Conservation (phyloP, 1,284 basidiomycete species). For the Rhodotorula mucilaginosa region DNA sequence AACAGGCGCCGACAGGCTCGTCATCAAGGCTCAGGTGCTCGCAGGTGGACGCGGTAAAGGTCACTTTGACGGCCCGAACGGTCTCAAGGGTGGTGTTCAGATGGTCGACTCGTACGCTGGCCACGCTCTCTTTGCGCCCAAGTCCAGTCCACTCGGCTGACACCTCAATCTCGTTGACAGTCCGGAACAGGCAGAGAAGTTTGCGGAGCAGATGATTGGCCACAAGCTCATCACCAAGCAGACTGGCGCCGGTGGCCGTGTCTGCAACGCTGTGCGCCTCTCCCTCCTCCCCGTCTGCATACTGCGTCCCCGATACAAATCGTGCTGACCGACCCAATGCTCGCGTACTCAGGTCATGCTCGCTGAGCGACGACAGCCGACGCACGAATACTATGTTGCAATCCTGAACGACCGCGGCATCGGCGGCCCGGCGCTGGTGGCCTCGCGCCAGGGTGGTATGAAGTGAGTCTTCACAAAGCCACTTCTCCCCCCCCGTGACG, state of each 20-base stretch:
- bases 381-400: slow-evolving; percentile 98
- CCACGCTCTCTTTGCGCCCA: background rate
- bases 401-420: slow-evolving; percentile 91
- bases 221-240: slow-evolving; percentile 98
- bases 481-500: too few species aligned
- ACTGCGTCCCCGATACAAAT: background rate
- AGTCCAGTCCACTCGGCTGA: too few species aligned
- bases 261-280: slow-evolving; percentile 83
- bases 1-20: slow-evolving; percentile 66
- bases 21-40: slow-evolving; percentile 98
- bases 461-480: slow-evolving; percentile 40
- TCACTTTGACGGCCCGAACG: slow-evolving; percentile 76
- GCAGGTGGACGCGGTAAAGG: slow-evolving; percentile 99
- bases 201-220: slow-evolving; percentile 90
- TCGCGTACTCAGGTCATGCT: slow-evolving; percentile 76
- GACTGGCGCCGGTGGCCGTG: slow-evolving; percentile 84
- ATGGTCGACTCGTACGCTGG: slow-evolving; percentile 75
- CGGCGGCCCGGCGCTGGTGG: slow-evolving; percentile 88
- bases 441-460: slow-evolving; percentile 70
- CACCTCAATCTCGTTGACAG: slow-evolving; percentile 52
- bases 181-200: slow-evolving; percentile 82
- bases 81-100: slow-evolving; percentile 96
- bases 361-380: slow-evolving; percentile 87
- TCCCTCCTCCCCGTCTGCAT: background rate
- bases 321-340: too few species aligned